These are phyloP conservation scores for Mortierella antarctica DNA, from an alignment of 192 early-diverging fungal species.

Conservation along the genomic window DNA sequence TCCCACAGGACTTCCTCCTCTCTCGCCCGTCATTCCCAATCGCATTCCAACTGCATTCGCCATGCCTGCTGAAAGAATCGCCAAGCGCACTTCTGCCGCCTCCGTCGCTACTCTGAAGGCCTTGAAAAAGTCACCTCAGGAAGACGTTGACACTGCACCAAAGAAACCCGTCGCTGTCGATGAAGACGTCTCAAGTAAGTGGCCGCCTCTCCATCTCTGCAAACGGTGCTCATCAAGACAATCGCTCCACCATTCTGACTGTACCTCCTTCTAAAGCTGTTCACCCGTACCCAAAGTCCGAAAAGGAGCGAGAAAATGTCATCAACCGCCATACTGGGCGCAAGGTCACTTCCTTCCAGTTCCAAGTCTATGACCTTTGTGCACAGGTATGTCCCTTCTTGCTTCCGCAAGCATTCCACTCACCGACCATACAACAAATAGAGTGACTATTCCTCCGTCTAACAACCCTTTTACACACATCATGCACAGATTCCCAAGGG, in stretches of 20 bases:
- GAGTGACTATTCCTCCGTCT: background rate
- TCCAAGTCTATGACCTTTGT: constrained; percentile 75
- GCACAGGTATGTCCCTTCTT: constrained; percentile 55
- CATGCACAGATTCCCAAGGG: constrained; percentile 64
- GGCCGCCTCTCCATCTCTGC: background rate
- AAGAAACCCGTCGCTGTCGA: constrained; percentile 31
- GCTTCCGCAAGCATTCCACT: no score
- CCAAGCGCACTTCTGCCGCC: constrained; percentile 7
- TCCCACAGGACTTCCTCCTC: background rate
- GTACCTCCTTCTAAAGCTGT: constrained; percentile 5
- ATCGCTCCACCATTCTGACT: background rate
- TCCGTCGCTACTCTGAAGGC: background rate
- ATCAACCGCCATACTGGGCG: constrained; percentile 67
- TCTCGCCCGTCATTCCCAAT: background rate
- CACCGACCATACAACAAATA: no score
- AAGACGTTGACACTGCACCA: background rate
- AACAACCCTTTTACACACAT: background rate
- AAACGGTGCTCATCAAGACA: background rate
- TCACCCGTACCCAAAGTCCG: constrained; percentile 59
- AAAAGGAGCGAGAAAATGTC: constrained; percentile 55
- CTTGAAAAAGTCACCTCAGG: background rate
- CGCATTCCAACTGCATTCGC: background rate
- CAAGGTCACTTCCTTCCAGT: constrained; percentile 77
- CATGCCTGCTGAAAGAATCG: constrained; percentile 32
- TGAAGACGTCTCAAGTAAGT: constrained; percentile 26